Conservation (phyloP, 1,284 basidiomycete species). For the Ganoderma lucidum region DNA sequence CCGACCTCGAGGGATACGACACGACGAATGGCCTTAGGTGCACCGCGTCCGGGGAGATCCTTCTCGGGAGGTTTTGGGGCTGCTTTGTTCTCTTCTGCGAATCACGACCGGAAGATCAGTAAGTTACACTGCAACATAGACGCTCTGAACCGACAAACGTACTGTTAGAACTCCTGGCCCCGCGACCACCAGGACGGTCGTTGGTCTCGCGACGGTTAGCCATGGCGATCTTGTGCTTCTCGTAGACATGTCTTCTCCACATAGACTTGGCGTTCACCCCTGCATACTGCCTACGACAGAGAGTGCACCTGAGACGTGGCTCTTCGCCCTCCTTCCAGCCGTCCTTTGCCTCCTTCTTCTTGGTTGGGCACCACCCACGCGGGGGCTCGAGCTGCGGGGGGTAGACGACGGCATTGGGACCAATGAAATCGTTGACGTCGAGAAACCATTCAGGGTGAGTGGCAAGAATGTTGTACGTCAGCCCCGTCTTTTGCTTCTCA, state of each 20-base stretch:
- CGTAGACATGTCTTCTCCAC: conserved; percentile 86
- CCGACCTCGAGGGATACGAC: conserved; percentile 20
- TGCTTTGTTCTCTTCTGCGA: conserved; percentile 40
- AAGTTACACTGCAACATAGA: conserved; percentile 3
- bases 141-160: conserved; percentile 37
- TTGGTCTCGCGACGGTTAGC: conserved; percentile 76
- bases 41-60: conserved; percentile 12
- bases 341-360: conserved; percentile 78
- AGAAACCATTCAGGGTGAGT: conserved; percentile 81
- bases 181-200: conserved; percentile 63
- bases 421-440: conserved; percentile 69
- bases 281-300: conserved; percentile 80
- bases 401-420: conserved; percentile 64
- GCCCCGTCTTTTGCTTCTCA: conserved; percentile 67
- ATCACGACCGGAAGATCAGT: not conserved
- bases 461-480: conserved; percentile 73
- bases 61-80: conserved; percentile 13
- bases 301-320: conserved; percentile 79
- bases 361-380: conserved; percentile 83
- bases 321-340: conserved; percentile 81
- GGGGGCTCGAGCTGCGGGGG: conserved; percentile 80
- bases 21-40: conserved; percentile 15
- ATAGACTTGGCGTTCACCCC: conserved; percentile 88
- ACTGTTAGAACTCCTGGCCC: conserved; percentile 71
- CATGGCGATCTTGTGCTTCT: conserved; percentile 89